Conservation (phyloP, 169 alveolate species). For the Plasmodium malariae region DNA sequence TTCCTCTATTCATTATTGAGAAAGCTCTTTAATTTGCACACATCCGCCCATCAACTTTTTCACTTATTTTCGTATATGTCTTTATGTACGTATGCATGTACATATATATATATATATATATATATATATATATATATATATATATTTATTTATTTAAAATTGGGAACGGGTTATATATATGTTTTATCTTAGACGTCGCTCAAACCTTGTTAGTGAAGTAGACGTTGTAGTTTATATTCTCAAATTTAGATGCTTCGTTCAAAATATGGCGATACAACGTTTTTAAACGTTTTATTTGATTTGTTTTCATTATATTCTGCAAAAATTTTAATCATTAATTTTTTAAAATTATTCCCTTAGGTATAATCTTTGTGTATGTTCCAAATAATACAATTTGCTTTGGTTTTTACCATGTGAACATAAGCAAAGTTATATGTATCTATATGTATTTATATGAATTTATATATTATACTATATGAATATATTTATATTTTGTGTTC, state of each 20-base stretch:
- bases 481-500: neutral
- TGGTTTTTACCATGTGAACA: too few relatives aligned
- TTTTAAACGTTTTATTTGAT: slow-evolving; percentile 46
- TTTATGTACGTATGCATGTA: neutral
- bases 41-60: neutral
- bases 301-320: slow-evolving; percentile 56
- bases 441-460: neutral
- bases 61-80: neutral
- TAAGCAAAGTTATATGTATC: too few relatives aligned
- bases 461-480: neutral
- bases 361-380: neutral
- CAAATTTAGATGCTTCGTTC: slow-evolving; percentile 75
- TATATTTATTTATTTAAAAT: too few relatives aligned
- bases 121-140: neutral
- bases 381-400: neutral
- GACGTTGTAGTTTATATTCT: slow-evolving; percentile 69
- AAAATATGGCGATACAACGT: slow-evolving; percentile 66
- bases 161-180: neutral
- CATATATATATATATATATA: neutral
- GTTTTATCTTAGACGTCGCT: neutral
- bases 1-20: too few relatives aligned
- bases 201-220: slow-evolving; percentile 72
- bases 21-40: neutral
- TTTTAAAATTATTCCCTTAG: neutral
- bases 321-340: neutral